These are phyloP conservation scores for Saccharomycopsis sp. DNA, from an alignment of 805 yeast species.

Conservation along the genomic window DNA sequence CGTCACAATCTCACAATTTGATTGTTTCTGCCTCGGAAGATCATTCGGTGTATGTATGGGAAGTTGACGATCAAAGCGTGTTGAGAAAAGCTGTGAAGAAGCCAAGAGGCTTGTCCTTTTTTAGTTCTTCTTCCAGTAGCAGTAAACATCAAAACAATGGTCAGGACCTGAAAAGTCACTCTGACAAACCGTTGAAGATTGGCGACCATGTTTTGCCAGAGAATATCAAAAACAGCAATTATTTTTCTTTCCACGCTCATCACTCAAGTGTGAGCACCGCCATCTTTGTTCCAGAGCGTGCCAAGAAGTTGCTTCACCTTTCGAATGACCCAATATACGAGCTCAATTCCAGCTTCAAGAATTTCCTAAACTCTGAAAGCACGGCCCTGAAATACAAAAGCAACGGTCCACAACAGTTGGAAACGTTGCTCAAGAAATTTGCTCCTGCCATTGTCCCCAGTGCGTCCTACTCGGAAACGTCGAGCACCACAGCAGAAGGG, in stretches of 20 bases:
- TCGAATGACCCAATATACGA: conserved; percentile 80
- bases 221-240: conserved; percentile 44
- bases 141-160: too few species aligned
- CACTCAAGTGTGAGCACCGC: conserved; percentile 67
- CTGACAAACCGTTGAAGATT: conserved; percentile 19
- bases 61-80: conserved; percentile 28
- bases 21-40: conserved; percentile 81
- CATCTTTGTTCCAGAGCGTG: conserved; percentile 62
- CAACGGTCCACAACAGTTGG: too few species aligned
- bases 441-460: too few species aligned
- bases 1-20: conserved; percentile 47
- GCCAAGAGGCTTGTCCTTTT: neutral
- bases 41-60: conserved; percentile 82
- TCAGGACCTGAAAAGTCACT: too few species aligned
- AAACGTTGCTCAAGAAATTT: too few species aligned
- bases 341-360: too few species aligned
- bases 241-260: conserved; percentile 70
- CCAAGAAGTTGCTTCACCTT: conserved; percentile 53
- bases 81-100: conserved; percentile 23
- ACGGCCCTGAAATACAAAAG: too few species aligned
- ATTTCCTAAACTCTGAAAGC: too few species aligned
- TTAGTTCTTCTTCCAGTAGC: neutral
- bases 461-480: too few species aligned
- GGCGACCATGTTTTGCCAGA: conserved; percentile 26
- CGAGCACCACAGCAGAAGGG: too few species aligned